These are phyloP conservation scores for Cystobasidium tubakii DNA, from an alignment of 768 basidiomycete genomes.

Conservation along the genomic window DNA sequence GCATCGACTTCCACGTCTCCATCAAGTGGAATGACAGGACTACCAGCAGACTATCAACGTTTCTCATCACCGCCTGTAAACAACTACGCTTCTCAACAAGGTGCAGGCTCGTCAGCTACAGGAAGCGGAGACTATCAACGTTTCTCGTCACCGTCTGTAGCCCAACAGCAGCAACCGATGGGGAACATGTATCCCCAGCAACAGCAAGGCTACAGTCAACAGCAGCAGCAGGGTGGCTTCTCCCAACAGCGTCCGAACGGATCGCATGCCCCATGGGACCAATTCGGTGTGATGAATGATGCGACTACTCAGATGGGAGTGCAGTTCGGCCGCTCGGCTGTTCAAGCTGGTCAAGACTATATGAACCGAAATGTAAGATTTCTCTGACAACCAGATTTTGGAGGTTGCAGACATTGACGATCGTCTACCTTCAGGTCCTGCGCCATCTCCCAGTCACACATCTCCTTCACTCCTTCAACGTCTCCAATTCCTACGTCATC, in stretches of 20 bases:
- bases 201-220: background rate
- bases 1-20: slow-evolving; percentile 8
- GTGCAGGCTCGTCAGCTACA: background rate
- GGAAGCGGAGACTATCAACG: slow-evolving; percentile 31
- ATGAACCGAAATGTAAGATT: slow-evolving; percentile 83
- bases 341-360: slow-evolving; percentile 90
- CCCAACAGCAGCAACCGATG: slow-evolving; percentile 37
- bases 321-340: slow-evolving; percentile 85
- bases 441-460: slow-evolving; percentile 67
- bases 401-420: background rate
- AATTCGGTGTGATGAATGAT: slow-evolving; percentile 78
- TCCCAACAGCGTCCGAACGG: slow-evolving; percentile 11
- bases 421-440: slow-evolving; percentile 60
- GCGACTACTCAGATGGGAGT: slow-evolving; percentile 92
- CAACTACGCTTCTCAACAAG: background rate
- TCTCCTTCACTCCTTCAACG: slow-evolving; percentile 88
- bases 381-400: too few relatives aligned
- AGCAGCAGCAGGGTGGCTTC: slow-evolving; percentile 3
- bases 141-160: slow-evolving; percentile 33
- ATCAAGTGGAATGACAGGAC: background rate
- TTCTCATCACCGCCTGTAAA: slow-evolving; percentile 34
- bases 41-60: slow-evolving; percentile 29
- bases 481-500: slow-evolving; percentile 91
- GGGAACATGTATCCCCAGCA: slow-evolving; percentile 49
- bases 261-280: slow-evolving; percentile 38